A percentile compares a stretch with the other conserved stretches of the same genome.
Conservation (phyloP, 495 filamentous ascomycete genomes). For the Rhypophila decipiens region DNA sequence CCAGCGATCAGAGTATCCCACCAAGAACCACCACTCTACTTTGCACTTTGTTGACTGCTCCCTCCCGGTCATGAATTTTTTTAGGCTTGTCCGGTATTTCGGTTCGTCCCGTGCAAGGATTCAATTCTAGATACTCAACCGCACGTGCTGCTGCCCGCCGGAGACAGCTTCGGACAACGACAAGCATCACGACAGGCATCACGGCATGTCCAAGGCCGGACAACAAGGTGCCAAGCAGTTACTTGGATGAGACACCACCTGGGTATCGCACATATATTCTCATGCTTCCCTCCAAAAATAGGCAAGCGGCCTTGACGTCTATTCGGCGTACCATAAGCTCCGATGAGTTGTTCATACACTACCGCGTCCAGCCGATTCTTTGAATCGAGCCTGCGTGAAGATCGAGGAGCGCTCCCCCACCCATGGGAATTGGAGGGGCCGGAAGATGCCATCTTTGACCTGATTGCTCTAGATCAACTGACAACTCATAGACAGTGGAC, state of each 20-base stretch:
- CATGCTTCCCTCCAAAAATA: slow-evolving; percentile 3
- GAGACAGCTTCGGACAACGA: too few relatives aligned
- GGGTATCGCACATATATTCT: too few relatives aligned
- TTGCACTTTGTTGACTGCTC: too few relatives aligned
- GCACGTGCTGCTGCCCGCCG: too few relatives aligned
- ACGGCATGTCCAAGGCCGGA: not conserved
- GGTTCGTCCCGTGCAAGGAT: too few relatives aligned
- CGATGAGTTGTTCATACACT: not conserved
- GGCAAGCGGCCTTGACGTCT: not conserved
- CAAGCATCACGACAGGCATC: not conserved
- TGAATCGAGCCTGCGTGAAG: slow-evolving; percentile 3
- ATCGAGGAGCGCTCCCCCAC: slow-evolving; percentile 9
- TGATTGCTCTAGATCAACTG: slow-evolving; percentile 1
- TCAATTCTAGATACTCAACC: too few relatives aligned
- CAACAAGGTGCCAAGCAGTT: too few relatives aligned
- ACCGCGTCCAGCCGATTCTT: not conserved
- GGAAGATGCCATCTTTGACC: slow-evolving; percentile 6
- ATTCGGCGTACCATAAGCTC: slow-evolving; percentile 1
- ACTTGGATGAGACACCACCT: not conserved
- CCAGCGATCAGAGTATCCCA: too few relatives aligned
- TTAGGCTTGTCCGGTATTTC: too few relatives aligned
- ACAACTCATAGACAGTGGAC: slow-evolving; percentile 9
- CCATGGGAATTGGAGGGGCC: slow-evolving; percentile 6
- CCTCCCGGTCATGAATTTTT: too few relatives aligned
- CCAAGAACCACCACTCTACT: too few relatives aligned